These are phyloP conservation scores for Amaranthus palmeri DNA, from an alignment of 148 eudicot species.

Conservation along the genomic window DNA sequence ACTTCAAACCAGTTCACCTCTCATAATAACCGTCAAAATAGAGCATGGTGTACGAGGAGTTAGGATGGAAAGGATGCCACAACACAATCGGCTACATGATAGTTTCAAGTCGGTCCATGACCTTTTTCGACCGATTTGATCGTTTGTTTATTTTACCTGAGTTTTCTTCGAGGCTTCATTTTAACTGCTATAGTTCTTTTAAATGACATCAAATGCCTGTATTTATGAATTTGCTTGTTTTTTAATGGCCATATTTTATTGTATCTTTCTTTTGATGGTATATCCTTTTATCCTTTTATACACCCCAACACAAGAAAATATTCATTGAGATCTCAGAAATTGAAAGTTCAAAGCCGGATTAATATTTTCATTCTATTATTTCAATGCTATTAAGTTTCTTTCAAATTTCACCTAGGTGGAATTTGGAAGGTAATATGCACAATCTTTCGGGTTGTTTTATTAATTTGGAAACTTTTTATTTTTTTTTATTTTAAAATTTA, in stretches of 20 bases:
- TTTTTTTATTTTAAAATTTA: too few relatives aligned
- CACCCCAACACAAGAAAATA: too few relatives aligned
- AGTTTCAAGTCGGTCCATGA: conserved; percentile 19
- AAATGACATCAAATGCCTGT: conserved; percentile 14
- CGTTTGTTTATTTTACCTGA: conserved; percentile 3
- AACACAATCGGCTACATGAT: conserved; percentile 10
- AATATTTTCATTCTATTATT: too few relatives aligned
- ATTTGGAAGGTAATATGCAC: too few relatives aligned
- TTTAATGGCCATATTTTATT: neutral
- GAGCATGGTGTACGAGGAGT: conserved; percentile 26
- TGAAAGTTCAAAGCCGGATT: too few relatives aligned
- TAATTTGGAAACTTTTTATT: too few relatives aligned
- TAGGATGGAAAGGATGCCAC: conserved; percentile 26
- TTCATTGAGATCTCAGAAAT: too few relatives aligned
- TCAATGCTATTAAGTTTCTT: too few relatives aligned
- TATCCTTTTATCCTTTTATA: too few relatives aligned
- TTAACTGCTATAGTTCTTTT: neutral
- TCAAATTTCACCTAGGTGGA: too few relatives aligned
- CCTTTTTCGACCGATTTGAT: conserved; percentile 19
- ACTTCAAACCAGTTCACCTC: conserved; percentile 11
- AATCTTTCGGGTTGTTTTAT: too few relatives aligned
- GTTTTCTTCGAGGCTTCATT: neutral
- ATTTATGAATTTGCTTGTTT: conserved; percentile 8
- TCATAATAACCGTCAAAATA: conserved; percentile 25
- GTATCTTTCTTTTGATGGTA: too few relatives aligned